These are phyloP conservation scores for Talaromyces sp. DNA, from an alignment of 2,329 filamentous ascomycete genomes.

Conservation along the genomic window DNA sequence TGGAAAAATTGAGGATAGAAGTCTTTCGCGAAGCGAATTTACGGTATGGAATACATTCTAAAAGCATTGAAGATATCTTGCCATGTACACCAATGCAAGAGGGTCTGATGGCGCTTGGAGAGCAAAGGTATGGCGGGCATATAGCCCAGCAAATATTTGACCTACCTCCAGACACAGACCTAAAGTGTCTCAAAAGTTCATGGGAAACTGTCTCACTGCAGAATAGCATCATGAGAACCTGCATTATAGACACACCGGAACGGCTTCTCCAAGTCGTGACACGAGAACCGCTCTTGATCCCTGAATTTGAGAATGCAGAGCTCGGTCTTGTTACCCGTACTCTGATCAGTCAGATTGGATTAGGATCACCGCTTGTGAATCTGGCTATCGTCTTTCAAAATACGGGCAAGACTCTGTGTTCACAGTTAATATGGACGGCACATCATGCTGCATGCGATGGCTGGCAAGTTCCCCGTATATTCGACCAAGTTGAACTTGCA, in stretches of 20 bases:
- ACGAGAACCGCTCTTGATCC: constrained; percentile 27
- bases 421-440: constrained; percentile 35
- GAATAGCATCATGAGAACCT: neutral
- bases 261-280: constrained; percentile 37
- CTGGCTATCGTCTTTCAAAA: neutral
- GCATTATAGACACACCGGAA: constrained; percentile 34
- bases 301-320: constrained; percentile 25
- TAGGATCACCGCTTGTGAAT: neutral
- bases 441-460: constrained; percentile 54
- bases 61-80: constrained; percentile 38
- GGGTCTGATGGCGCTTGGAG: constrained; percentile 45
- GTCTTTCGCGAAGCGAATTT: neutral
- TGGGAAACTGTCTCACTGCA: constrained; percentile 2
- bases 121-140: constrained; percentile 43
- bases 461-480: constrained; percentile 41
- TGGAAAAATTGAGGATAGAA: neutral
- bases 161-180: constrained; percentile 35
- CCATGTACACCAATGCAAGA: constrained; percentile 42
- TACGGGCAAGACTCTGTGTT: constrained; percentile 35
- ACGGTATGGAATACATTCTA: constrained; percentile 26
- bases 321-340: neutral
- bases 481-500: constrained; percentile 28
- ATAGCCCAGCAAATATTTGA: constrained; percentile 42
- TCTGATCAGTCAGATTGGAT: neutral
- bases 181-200: constrained; percentile 35